Conservation (phyloP, 1,284 basidiomycete species). For the Cystobasidiaceae sp. region DNA sequence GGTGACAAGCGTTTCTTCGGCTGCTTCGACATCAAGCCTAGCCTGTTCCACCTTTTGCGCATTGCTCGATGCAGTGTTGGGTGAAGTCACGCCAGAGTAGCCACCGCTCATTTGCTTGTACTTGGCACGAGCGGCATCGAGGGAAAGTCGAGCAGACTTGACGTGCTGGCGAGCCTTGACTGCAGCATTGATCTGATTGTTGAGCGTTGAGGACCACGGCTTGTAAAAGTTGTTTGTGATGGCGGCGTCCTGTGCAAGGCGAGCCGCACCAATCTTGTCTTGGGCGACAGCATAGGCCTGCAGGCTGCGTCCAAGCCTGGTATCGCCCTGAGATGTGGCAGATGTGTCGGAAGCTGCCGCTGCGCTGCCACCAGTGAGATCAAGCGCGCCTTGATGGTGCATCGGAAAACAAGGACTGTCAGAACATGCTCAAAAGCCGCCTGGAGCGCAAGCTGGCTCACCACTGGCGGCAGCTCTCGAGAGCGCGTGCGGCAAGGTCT, state of each 20-base stretch:
- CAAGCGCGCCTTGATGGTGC: conserved; percentile 20
- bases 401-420: neutral
- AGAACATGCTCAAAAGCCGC: neutral
- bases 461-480: conserved; percentile 71
- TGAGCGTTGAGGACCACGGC: conserved; percentile 86
- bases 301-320: conserved; percentile 70
- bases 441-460: conserved; percentile 54
- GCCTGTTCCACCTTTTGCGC: conserved; percentile 80
- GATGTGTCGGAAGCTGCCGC: conserved; percentile 45
- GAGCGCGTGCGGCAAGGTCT: conserved; percentile 93
- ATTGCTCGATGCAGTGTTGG: neutral
- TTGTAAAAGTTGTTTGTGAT: conserved; percentile 71
- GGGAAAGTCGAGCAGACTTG: conserved; percentile 67
- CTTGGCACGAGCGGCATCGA: conserved; percentile 66
- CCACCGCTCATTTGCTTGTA: conserved; percentile 43
- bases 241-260: conserved; percentile 72
- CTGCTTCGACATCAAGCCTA: conserved; percentile 72
- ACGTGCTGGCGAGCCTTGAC: conserved; percentile 88
- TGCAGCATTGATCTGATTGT: conserved; percentile 72
- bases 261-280: conserved; percentile 80
- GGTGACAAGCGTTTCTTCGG: conserved; percentile 90
- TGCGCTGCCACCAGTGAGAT: conserved; percentile 33
- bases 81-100: neutral
- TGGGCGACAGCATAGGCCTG: conserved; percentile 73
- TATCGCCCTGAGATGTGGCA: conserved; percentile 51